A percentile compares a stretch with the other conserved stretches of the same genome.
These are phyloP conservation scores for Heritiera littoralis DNA, from an alignment of 345 rosid genomes.

Conservation along the genomic window DNA sequence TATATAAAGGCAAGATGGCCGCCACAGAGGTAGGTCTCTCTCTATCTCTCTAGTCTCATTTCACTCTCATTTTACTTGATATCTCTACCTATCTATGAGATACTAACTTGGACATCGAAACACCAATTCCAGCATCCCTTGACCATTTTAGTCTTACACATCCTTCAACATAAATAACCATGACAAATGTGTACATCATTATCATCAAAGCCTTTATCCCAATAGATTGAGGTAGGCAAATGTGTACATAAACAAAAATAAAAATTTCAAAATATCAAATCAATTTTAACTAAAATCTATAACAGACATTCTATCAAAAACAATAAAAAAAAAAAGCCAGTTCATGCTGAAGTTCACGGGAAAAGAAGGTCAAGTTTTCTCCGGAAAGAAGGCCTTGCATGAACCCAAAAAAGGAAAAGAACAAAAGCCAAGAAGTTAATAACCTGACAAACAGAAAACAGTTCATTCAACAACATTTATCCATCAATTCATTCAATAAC, in stretches of 20 bases:
- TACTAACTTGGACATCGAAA: not conserved
- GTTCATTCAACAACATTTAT: not conserved
- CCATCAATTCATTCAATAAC: not conserved
- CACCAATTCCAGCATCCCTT: not conserved
- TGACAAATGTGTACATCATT: not conserved
- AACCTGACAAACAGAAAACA: not conserved
- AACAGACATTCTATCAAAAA: not conserved
- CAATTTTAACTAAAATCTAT: not conserved
- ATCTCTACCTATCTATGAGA: not conserved
- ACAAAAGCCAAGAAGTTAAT: not conserved
- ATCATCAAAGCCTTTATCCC: no score
- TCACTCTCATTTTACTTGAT: not conserved
- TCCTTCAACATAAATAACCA: not conserved
- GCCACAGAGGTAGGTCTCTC: not conserved
- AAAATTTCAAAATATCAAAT: no score
- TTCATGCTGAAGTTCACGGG: not conserved
- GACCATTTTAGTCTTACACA: not conserved
- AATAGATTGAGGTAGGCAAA: not conserved
- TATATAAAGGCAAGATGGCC: not conserved
- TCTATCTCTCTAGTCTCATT: not conserved
- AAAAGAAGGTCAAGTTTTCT: not conserved
- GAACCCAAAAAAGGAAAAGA: not conserved
- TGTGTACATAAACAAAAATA: not conserved
- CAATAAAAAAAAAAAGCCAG: not conserved
- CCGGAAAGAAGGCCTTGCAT: not conserved